phyloP scores from a whole-genome alignment of 1,284 basidiomycete genomes.

The Ustilago crameri region DNA sequence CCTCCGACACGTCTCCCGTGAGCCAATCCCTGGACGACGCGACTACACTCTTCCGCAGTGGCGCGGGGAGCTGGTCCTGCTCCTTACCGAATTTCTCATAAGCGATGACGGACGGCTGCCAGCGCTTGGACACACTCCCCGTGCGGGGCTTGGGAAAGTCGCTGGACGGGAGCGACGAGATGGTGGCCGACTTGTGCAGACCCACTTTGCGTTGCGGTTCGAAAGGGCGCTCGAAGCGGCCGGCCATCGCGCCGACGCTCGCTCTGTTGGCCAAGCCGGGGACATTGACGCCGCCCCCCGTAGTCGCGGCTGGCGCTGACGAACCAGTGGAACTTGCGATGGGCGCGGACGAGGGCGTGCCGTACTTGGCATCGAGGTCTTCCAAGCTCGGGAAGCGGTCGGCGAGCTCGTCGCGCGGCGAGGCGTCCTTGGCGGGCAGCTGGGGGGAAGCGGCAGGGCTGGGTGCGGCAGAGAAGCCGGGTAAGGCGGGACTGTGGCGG shows the following conservation, averaged over 20 bases:
- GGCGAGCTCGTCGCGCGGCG: slow-evolving; percentile 33
- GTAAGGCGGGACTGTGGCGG: slow-evolving; percentile 52
- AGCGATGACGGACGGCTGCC: slow-evolving; percentile 31
- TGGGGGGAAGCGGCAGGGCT: slow-evolving; percentile 33
- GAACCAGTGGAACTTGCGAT: slow-evolving; percentile 5
- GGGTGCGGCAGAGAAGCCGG: slow-evolving; percentile 42
- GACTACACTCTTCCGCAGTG: background rate
- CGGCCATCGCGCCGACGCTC: slow-evolving; percentile 50
- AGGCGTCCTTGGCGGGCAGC: slow-evolving; percentile 10
- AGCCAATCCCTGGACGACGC: slow-evolving; percentile 39
- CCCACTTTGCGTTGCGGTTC: slow-evolving; percentile 18
- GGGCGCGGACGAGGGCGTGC: slow-evolving; percentile 5
- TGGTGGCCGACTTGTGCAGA: slow-evolving; percentile 25
- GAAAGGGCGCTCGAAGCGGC: slow-evolving; percentile 42
- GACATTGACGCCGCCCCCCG: slow-evolving; percentile 18
- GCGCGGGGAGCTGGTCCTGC: background rate
- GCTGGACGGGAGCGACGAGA: slow-evolving; percentile 16
- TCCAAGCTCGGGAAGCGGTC: slow-evolving; percentile 56
- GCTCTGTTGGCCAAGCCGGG: slow-evolving; percentile 46
- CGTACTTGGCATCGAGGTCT: slow-evolving; percentile 53
- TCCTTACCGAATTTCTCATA: slow-evolving; percentile 16
- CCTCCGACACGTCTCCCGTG: slow-evolving; percentile 38
- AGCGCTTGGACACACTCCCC: slow-evolving; percentile 23
- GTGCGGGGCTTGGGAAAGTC: slow-evolving; percentile 7
- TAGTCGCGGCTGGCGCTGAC: slow-evolving; percentile 10